Percentiles rank a stretch among this genome's conserved stretches.
These are phyloP conservation scores for Claviceps fusiformis DNA, from an alignment of 2,329 filamentous ascomycete genomes.

Conservation along the genomic window DNA sequence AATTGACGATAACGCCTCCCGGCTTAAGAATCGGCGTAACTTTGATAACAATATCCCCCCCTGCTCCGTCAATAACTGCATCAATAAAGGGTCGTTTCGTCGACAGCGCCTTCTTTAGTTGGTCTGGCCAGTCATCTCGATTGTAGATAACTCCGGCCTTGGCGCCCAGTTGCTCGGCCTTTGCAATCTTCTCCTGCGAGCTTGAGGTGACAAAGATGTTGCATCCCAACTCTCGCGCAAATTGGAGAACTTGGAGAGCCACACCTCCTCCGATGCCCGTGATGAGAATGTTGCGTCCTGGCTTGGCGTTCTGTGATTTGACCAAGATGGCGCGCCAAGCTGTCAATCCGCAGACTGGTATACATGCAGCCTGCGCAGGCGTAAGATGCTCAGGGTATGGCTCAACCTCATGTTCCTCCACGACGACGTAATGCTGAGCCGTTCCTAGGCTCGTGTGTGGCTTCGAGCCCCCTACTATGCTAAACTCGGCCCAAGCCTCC, in stretches of 20 bases:
- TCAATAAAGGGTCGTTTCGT: constrained; percentile 57
- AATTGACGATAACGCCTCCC: constrained; percentile 69
- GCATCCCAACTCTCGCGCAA: constrained; percentile 59
- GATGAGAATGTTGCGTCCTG: constrained; percentile 63
- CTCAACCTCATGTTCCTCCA: constrained; percentile 63
- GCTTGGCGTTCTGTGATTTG: constrained; percentile 49
- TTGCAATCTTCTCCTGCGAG: constrained; percentile 59
- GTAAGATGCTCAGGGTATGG: constrained; percentile 59
- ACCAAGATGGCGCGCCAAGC: constrained; percentile 75
- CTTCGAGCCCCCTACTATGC: constrained; percentile 57
- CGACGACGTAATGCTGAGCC: constrained; percentile 56
- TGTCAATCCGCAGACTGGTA: constrained; percentile 76
- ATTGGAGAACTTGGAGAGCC: constrained; percentile 67
- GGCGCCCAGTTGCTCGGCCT: constrained; percentile 60
- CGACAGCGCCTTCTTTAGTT: constrained; percentile 49
- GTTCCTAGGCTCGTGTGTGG: not conserved
- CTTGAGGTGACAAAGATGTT: constrained; percentile 74
- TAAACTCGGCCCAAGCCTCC: constrained; percentile 37
- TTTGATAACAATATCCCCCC: constrained; percentile 64
- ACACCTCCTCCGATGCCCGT: constrained; percentile 92
- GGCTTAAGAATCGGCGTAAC: constrained; percentile 56
- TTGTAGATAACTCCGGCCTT: constrained; percentile 71
- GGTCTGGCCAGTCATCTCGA: constrained; percentile 67
- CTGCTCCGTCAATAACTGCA: constrained; percentile 79
- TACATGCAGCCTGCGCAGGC: constrained; percentile 62